These are phyloP conservation scores for Chondrostereum purpureum DNA, from an alignment of 1,284 basidiomycete genomes.

Conservation along the genomic window DNA sequence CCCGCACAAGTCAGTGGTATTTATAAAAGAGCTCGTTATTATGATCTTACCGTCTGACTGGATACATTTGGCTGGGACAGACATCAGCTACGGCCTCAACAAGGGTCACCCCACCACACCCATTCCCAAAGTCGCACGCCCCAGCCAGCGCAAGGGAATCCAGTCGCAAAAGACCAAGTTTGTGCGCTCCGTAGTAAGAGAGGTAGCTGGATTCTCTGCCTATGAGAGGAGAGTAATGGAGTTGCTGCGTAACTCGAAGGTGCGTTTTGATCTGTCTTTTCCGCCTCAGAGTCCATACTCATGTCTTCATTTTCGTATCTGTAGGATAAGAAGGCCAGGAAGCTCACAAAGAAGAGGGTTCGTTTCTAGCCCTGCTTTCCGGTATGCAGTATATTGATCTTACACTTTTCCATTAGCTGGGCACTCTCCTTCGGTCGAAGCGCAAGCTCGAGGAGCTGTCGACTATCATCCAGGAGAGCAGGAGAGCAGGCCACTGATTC, in stretches of 20 bases:
- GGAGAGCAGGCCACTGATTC: conserved; percentile 63
- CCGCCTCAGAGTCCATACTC: background rate
- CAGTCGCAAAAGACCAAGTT: conserved; percentile 84
- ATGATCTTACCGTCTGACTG: background rate
- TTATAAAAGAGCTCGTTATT: conserved; percentile 8
- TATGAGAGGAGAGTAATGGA: conserved; percentile 99
- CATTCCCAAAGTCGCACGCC: conserved; percentile 74
- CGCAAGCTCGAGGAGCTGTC: conserved; percentile 95
- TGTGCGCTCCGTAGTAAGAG: conserved; percentile 86
- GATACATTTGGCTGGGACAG: background rate
- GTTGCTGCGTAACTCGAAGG: conserved; percentile 98
- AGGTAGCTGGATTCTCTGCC: conserved; percentile 96
- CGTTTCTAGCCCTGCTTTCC: conserved; percentile 26
- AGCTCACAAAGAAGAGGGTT: conserved; percentile 97
- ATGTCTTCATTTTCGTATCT: conserved; percentile 4
- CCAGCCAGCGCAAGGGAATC: conserved; percentile 90
- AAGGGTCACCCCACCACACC: conserved; percentile 90
- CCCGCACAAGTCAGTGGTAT: conserved; percentile 57
- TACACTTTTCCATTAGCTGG: conserved; percentile 54
- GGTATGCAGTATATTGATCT: conserved; percentile 2
- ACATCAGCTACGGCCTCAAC: conserved; percentile 72
- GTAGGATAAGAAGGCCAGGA: conserved; percentile 98
- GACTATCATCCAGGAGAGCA: conserved; percentile 86
- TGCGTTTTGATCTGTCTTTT: conserved; percentile 32
- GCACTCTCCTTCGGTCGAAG: conserved; percentile 93